Base-by-base conservation (phyloP, 2,329 filamentous ascomycete genomes). In the Mycocentrospora acerina region DNA sequence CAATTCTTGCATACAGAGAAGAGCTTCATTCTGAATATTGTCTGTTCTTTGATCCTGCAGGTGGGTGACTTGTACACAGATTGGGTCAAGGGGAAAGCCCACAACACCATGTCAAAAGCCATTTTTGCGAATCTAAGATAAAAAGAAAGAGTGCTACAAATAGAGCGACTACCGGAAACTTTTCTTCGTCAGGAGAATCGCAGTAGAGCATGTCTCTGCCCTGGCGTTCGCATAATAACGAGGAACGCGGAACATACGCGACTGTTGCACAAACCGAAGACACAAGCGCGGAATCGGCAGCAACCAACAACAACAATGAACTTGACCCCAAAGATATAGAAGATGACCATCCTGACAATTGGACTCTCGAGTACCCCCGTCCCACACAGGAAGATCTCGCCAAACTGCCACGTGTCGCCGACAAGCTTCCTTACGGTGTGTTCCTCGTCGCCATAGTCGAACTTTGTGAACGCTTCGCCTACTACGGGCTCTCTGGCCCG, bases 381-480 rank as follows among this genome's bases (percentile, higher is more conserved):
- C 60, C 60, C 10, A 59, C 59, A 4, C 30, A 51, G 26, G 51
- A 59, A 15, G 62, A 66, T 9, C 30, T 57, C 1, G 38, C 51
- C 6, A 53, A 42, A 10, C 55, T 66, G 1, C 56, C 60, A 7
- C 55, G 50, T 6, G 64, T 75, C 3, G 59, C 70, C 7, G 73
- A 75, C 49, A 63, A 59, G n/a, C 57, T 76, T 9, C 73, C 73
- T 3, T 63, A 60, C 42, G 64, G 63, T 24, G 71, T 71, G 4
- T 76, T 72, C 38, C 58, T 75, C 5, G 68, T 76, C 19, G 72
- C 72, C 7, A 59, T 74, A 5, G 71, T 76, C 4, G 73, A 76
- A 53, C 57, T 76, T 2, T 74, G 71, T 51, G 73, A 76, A 47
- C 66, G 73, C 11, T 75, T 75, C 46, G 70, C 72, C 3, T 76